Conservation (phyloP, 2,329 filamentous ascomycete species). For the Venturiaceae sp. region DNA sequence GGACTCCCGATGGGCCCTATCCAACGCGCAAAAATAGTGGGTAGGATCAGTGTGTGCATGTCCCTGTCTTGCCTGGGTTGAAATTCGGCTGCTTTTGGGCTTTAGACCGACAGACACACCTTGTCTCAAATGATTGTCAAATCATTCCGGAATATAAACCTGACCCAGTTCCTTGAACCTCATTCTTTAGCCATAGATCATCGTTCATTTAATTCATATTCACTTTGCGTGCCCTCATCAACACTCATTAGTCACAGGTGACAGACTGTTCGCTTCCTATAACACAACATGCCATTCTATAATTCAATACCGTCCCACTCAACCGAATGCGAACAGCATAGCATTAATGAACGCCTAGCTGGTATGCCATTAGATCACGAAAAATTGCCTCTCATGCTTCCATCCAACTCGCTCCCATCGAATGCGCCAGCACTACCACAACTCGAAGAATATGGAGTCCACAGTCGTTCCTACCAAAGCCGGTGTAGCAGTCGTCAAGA, state of each 20-base stretch:
- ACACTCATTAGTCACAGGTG: neutral
- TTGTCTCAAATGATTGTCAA: neutral
- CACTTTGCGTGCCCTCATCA: neutral
- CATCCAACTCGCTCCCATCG: conserved; percentile 31
- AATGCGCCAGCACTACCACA: conserved; percentile 15
- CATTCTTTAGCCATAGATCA: conserved; percentile 4
- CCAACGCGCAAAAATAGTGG: neutral
- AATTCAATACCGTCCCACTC: neutral
- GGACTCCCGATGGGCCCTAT: neutral
- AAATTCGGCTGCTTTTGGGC: neutral
- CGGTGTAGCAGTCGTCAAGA: conserved; percentile 31
- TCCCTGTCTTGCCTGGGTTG: neutral
- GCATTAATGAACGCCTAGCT: conserved; percentile 4
- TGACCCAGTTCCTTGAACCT: neutral
- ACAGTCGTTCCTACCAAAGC: conserved; percentile 23
- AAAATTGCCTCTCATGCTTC: conserved; percentile 27
- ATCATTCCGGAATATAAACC: neutral
- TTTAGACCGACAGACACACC: neutral
- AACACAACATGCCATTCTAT: neutral
- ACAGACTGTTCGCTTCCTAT: neutral
- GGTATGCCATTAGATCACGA: conserved; percentile 9
- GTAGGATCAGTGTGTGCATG: neutral
- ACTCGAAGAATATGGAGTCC: neutral
- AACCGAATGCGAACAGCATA: neutral
- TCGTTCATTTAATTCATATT: conserved; percentile 1